Evolutionary conservation across 2,329 filamentous ascomycete species (phyloP), one percentile per base, ranked within the genome.

Genomic region (Sphaerostilbella broomeana): DNA sequence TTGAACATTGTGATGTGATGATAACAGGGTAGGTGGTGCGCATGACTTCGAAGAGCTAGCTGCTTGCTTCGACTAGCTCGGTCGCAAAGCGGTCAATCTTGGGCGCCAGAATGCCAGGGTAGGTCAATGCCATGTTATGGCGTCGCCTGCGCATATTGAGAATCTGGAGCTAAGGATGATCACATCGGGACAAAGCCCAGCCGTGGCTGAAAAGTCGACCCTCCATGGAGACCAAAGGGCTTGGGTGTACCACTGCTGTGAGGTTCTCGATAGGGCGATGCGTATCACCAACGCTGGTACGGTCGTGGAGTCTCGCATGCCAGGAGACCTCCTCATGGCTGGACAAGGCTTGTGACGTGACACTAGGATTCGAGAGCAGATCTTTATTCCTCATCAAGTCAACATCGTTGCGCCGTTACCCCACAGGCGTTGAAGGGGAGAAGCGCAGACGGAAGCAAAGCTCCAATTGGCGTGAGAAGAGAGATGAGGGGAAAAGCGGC

Each of bases 141-240:
- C 33, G 32, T 24, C 38, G 42, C 37, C 36, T 32, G 22, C 41
- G 45, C 49, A 49, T 46, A 35, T 46, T 42, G 41, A 38, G 30
- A 43, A 50, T 53, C 46, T 48, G 16, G 45, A 50, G 48, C 50
- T 54, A 48, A 37, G 42, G 46, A 49, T 46, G 44, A 47, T 54
- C 51, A 54, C 49, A 49, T 43, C 45, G 42, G 25, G 38, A 44
- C 33, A 32, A 35, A 24, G 9, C 16, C 43, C 40, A 43, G 45
- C 30, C 35, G 26, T 16, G 18, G 26, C 45, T 48, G 40, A 30
- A 17, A 16, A 30, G 27, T 30, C 27, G 9, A 9, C 22, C n/a
- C 16, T 30, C 12, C 11, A n/a, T 10, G 16, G 12, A 30, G 27
- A 13, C 11, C 13, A 12, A 4, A 9, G 12, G 22, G 22, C n/a